Conservation (phyloP, 495 filamentous ascomycete species). For the Cercophora sp. region DNA sequence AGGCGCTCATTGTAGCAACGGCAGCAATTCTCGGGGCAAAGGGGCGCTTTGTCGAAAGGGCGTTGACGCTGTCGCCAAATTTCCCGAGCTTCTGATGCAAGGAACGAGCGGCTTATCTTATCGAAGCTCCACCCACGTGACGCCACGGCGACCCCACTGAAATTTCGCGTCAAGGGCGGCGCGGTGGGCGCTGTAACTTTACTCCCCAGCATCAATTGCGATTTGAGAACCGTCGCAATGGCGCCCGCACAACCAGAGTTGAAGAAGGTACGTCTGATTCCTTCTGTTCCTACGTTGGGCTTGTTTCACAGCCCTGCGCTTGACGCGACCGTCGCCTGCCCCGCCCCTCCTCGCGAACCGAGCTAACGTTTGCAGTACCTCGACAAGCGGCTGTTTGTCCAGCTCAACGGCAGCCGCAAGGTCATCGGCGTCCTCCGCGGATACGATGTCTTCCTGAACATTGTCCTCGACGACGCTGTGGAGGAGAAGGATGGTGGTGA, state of each 20-base stretch:
- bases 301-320: not conserved
- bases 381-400: conserved; percentile 97
- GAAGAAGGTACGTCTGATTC: conserved; percentile 69
- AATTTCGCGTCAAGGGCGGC: conserved; percentile 7
- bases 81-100: conserved; percentile 9
- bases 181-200: too few relatives aligned
- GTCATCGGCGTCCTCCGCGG: conserved; percentile 91
- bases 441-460: conserved; percentile 98
- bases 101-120: conserved; percentile 25
- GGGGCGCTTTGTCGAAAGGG: not conserved
- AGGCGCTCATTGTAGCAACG: conserved; percentile 50
- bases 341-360: conserved; percentile 4
- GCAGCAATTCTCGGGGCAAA: not conserved
- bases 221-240: conserved; percentile 59
- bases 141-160: conserved; percentile 1
- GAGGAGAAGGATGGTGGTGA: conserved; percentile 91
- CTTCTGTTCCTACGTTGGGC: not conserved
- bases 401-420: conserved; percentile 95
- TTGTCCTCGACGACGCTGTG: conserved; percentile 95
- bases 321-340: not conserved
- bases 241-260: conserved; percentile 98
- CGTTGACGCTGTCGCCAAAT: conserved; percentile 2
- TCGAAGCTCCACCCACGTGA: conserved; percentile 15
- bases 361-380: conserved; percentile 67
- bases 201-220: too few relatives aligned